Evolutionary conservation across 2,329 filamentous ascomycete species (phyloP), one percentile per base, ranked within the genome.

Genomic region (Colletotrichum lupini): DNA sequence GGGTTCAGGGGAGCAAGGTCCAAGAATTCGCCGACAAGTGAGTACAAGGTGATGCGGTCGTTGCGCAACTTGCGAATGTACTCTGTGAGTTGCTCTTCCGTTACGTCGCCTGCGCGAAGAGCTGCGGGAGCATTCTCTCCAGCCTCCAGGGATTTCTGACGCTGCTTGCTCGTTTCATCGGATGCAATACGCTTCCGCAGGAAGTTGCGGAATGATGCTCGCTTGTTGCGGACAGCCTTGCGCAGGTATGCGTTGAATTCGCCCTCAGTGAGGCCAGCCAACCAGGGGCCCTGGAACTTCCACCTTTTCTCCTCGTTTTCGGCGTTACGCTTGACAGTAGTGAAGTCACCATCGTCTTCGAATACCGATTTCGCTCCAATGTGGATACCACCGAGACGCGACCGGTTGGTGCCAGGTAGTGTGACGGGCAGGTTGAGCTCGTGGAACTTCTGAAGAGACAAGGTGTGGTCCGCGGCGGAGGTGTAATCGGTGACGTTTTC

Each of bases 401-500:
- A 73, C 24, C 16, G 74, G 76, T n/a, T 71, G 19, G 16, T 37
- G 26, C 28, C 52, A 0, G 88, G 88, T 1, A 90, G 85, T 22
- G 92, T 89, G 73, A 98, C 85, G 6, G 94, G 91, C 67, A 98
- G 84, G 72, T 90, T 88, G 81, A 98, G 87, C 81, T 97, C 94
- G 80, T 95, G 93, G 85, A 93, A 98, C 86, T 98, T 98, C 80
- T 91, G 87, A 68, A 97, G 86, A 8, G 94, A 95, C 77, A 95
- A 85, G 64, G 92, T 90, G 83, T 97, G 94, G 81, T 98, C 94
- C 69, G 92, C 90, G 0, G 95, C 93, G 49, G 94, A 95, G 75
- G 91, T 88, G 83, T 95, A 98, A 79, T 98, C 95, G 79, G 95
- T 98, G 77, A 98, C 89, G 81, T 95, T 93, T 83, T 98, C 95